Conservation (phyloP, 768 basidiomycete species). For the Termitomyces heimii region DNA sequence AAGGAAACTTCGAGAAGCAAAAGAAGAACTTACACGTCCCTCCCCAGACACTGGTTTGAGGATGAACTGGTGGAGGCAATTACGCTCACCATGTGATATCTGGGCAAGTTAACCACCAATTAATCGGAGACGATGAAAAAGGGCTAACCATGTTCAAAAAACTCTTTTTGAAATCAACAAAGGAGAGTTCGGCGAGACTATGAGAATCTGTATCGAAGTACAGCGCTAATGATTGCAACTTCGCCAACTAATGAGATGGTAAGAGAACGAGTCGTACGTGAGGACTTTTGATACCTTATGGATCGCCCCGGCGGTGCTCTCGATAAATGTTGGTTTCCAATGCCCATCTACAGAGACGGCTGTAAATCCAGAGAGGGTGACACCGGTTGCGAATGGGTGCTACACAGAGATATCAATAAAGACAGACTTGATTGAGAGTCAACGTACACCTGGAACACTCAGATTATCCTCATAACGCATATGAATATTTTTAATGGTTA, state of each 20-base stretch:
- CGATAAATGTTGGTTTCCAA: constrained; percentile 91
- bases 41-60: constrained; percentile 94
- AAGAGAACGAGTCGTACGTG: not conserved
- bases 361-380: constrained; percentile 84
- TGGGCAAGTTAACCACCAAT: constrained; percentile 12
- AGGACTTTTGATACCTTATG: constrained; percentile 60
- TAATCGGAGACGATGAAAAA: not conserved
- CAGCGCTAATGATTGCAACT: constrained; percentile 77
- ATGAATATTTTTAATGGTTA: constrained; percentile 94
- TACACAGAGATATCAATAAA: constrained; percentile 23
- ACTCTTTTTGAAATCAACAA: constrained; percentile 59
- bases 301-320: constrained; percentile 79
- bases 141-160: constrained; percentile 66
- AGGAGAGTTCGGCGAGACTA: constrained; percentile 66
- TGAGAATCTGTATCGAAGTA: constrained; percentile 94
- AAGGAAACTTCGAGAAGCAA: not conserved
- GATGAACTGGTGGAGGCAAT: constrained; percentile 81
- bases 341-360: constrained; percentile 83
- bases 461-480: constrained; percentile 93
- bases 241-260: constrained; percentile 56
- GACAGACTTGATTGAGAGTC: not conserved
- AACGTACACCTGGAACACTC: constrained; percentile 84
- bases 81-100: constrained; percentile 43
- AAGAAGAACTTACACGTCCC: constrained; percentile 61
- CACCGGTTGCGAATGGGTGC: constrained; percentile 92